Conservation (phyloP, 2,329 filamentous ascomycete species). For the Colletotrichum graminicola region DNA sequence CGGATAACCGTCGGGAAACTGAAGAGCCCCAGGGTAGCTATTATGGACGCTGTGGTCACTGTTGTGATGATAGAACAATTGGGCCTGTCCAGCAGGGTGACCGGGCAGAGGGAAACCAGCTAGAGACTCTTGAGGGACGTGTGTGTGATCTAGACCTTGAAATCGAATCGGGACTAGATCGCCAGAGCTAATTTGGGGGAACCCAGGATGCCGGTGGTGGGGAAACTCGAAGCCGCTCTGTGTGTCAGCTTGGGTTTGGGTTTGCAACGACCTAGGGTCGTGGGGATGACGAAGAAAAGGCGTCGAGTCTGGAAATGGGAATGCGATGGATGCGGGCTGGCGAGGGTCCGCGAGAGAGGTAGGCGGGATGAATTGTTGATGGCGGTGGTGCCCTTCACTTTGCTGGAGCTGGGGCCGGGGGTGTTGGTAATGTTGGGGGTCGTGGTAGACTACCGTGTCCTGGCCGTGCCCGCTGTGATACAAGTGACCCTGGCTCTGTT, state of each 20-base stretch:
- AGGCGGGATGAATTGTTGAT: neutral
- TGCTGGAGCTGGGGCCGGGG: constrained; percentile 4
- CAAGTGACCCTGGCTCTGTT: neutral
- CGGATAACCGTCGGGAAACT: constrained; percentile 26
- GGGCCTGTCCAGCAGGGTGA: constrained; percentile 14
- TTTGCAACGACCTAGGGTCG: constrained; percentile 40
- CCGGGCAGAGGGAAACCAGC: constrained; percentile 17
- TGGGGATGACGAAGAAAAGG: constrained; percentile 39
- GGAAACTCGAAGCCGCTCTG: constrained; percentile 10
- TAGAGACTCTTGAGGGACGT: constrained; percentile 6
- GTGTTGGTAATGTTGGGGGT: constrained; percentile 5
- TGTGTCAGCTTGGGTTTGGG: constrained; percentile 29
- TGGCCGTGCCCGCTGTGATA: neutral
- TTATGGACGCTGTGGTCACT: constrained; percentile 18
- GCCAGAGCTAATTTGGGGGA: neutral
- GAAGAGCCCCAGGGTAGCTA: constrained; percentile 15
- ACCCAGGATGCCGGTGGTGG: constrained; percentile 18
- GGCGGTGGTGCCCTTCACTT: neutral
- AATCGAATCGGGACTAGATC: constrained; percentile 36
- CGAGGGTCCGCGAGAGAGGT: constrained; percentile 2
- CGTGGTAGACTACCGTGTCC: neutral
- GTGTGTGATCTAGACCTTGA: neutral
- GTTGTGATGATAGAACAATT: constrained; percentile 15
- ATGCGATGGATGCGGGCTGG: constrained; percentile 8
- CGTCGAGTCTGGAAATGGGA: constrained; percentile 20